Percentiles rank a stretch among this genome's conserved stretches.
Evolutionary conservation across 805 yeast genomes (phyloP).

Genomic region (Kuraishia piskuri): DNA sequence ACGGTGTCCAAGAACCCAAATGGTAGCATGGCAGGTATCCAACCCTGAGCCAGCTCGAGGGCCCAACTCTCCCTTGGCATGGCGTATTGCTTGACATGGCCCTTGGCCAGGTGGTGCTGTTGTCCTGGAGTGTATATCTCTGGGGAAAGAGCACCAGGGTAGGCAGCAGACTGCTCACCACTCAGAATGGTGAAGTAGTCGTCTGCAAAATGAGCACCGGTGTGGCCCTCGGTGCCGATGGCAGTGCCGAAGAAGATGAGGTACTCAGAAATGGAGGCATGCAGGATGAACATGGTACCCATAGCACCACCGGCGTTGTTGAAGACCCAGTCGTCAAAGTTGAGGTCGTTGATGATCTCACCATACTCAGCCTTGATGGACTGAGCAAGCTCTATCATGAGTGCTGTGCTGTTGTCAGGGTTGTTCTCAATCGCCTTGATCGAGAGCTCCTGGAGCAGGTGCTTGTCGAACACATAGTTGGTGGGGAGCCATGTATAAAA

Average conservation of each 20-base stretch:
- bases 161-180: slow-evolving; percentile 73
- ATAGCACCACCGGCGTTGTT: slow-evolving; percentile 98
- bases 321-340: slow-evolving; percentile 84
- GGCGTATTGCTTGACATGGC: slow-evolving; percentile 71
- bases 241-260: slow-evolving; percentile 90
- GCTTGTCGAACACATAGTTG: slow-evolving; percentile 63
- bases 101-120: slow-evolving; percentile 70
- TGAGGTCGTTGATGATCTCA: slow-evolving; percentile 59
- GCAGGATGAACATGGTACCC: slow-evolving; percentile 93
- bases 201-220: slow-evolving; percentile 94
- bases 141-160: slow-evolving; percentile 51
- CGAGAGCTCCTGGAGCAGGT: slow-evolving; percentile 48
- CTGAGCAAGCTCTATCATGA: slow-evolving; percentile 55
- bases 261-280: slow-evolving; percentile 91
- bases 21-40: slow-evolving; percentile 97
- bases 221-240: slow-evolving; percentile 92
- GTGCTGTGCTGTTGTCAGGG: slow-evolving; percentile 51
- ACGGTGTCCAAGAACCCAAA: slow-evolving; percentile 82
- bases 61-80: slow-evolving; percentile 85
- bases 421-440: slow-evolving; percentile 43
- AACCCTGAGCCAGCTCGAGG: slow-evolving; percentile 94
- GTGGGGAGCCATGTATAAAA: slow-evolving; percentile 62
- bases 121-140: slow-evolving; percentile 84
- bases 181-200: slow-evolving; percentile 88
- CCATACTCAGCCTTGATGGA: slow-evolving; percentile 61